These are phyloP conservation scores for Sugiyamaella novakii DNA, from an alignment of 1,139 yeast species.

Conservation along the genomic window DNA sequence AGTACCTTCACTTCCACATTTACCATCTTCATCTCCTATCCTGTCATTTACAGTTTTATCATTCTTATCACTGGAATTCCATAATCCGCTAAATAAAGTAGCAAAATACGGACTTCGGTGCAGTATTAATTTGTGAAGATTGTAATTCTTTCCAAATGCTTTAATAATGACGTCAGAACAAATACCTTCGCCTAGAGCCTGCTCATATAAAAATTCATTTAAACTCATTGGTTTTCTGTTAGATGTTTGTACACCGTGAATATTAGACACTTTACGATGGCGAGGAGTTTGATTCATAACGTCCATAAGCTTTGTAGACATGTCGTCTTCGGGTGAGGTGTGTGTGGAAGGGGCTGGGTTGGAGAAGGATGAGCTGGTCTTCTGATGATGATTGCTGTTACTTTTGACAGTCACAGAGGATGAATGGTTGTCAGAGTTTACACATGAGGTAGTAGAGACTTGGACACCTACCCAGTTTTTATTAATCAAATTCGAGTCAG, in stretches of 20 bases:
- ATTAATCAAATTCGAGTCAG: too few species aligned
- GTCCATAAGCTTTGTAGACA: slow-evolving; percentile 4
- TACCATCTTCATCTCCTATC: slow-evolving; percentile 4
- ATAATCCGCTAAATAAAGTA: slow-evolving; percentile 48
- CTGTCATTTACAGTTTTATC: slow-evolving; percentile 38
- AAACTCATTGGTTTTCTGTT: slow-evolving; percentile 28
- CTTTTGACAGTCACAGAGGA: too few species aligned
- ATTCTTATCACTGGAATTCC: slow-evolving; percentile 38
- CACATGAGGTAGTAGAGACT: too few species aligned
- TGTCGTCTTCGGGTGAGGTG: slow-evolving; percentile 7
- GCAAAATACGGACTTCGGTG: slow-evolving; percentile 52
- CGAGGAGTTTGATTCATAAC: slow-evolving; percentile 18
- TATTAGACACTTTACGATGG: slow-evolving; percentile 20
- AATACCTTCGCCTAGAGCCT: slow-evolving; percentile 49
- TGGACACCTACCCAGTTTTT: too few species aligned
- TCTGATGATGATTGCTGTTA: too few species aligned
- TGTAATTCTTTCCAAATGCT: slow-evolving; percentile 50
- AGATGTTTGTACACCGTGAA: slow-evolving; percentile 14
- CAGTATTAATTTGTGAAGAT: slow-evolving; percentile 50
- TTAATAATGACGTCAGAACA: slow-evolving; percentile 49
- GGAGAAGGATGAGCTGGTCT: too few species aligned
- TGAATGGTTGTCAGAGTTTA: too few species aligned
- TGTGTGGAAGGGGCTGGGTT: too few species aligned
- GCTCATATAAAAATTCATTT: slow-evolving; percentile 42
- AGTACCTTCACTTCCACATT: slow-evolving; percentile 3